Evolutionary conservation across 257 asterid species (phyloP).

Genomic region (Craterostigma plantagineum): DNA sequence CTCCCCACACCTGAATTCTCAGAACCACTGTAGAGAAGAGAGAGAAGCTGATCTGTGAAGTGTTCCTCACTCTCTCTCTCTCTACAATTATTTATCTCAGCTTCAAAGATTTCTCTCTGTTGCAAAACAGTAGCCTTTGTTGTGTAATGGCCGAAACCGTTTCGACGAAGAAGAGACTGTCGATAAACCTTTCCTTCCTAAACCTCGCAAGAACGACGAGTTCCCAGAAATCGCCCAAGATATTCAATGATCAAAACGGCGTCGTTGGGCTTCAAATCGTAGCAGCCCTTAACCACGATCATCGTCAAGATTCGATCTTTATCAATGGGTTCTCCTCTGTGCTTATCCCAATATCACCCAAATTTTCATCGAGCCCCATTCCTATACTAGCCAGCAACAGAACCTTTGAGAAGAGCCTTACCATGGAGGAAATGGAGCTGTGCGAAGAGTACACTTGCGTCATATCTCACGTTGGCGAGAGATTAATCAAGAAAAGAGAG

Average conservation of each 20-base stretch:
- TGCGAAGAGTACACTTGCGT: constrained; percentile 79
- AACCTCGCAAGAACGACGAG: constrained; percentile 13
- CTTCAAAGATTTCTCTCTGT: too few species aligned
- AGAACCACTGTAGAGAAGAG: too few species aligned
- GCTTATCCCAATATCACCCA: constrained; percentile 36
- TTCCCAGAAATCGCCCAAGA: constrained; percentile 24
- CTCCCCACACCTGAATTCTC: too few species aligned
- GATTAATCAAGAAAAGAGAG: constrained; percentile 37
- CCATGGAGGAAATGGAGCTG: constrained; percentile 33
- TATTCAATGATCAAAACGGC: constrained; percentile 44
- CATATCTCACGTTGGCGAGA: constrained; percentile 49
- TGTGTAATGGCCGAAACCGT: constrained; percentile 26
- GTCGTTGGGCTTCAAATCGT: constrained; percentile 76
- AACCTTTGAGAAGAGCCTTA: constrained; percentile 3
- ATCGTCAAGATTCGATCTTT: constrained; percentile 9
- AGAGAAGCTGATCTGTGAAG: too few species aligned
- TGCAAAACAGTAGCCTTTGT: not conserved
- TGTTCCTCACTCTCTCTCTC: too few species aligned
- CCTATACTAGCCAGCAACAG: constrained; percentile 15
- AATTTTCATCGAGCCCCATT: constrained; percentile 31
- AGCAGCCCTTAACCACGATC: constrained; percentile 30
- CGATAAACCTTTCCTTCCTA: constrained; percentile 43
- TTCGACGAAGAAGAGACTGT: constrained; percentile 25
- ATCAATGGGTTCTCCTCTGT: constrained; percentile 13
- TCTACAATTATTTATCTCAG: too few species aligned